Percentiles rank a stretch among this genome's conserved stretches.
phyloP scores from a whole-genome alignment of 1,284 basidiomycete species.

The Anthracocystis walkeri region DNA sequence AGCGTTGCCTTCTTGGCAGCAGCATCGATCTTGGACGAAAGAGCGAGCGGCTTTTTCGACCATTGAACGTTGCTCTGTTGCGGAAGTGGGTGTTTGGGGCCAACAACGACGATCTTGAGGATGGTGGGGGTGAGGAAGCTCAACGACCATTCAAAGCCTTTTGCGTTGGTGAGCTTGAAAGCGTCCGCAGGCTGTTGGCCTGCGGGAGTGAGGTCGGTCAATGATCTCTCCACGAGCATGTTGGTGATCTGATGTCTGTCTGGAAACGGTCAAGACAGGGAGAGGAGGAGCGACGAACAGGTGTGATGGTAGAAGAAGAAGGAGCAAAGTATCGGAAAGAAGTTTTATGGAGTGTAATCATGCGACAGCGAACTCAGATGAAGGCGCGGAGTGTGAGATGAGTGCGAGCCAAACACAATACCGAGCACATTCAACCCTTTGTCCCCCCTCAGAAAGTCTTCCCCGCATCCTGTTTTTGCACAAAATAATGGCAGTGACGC shows the following conservation, averaged over 20 bases:
- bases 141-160: constrained; percentile 68
- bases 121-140: constrained; percentile 67
- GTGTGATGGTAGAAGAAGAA: not conserved
- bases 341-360: constrained; percentile 8
- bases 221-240: constrained; percentile 48
- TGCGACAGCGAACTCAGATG: not conserved
- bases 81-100: constrained; percentile 69
- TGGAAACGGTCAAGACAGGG: not conserved
- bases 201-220: constrained; percentile 33
- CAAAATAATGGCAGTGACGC: not conserved
- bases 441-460: not conserved
- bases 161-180: constrained; percentile 51
- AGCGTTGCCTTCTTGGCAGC: constrained; percentile 38
- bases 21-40: constrained; percentile 62
- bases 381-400: not conserved
- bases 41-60: constrained; percentile 43
- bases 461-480: constrained; percentile 4
- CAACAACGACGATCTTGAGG: constrained; percentile 67
- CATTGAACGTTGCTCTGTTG: constrained; percentile 70
- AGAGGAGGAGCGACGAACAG: not conserved
- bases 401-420: not conserved
- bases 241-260: constrained; percentile 12
- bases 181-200: constrained; percentile 29
- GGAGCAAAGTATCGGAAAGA: not conserved
- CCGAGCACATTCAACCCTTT: constrained; percentile 7